Evolutionary conservation across 306 rosid genomes (phyloP).

Genomic region (Rosa chinensis): DNA sequence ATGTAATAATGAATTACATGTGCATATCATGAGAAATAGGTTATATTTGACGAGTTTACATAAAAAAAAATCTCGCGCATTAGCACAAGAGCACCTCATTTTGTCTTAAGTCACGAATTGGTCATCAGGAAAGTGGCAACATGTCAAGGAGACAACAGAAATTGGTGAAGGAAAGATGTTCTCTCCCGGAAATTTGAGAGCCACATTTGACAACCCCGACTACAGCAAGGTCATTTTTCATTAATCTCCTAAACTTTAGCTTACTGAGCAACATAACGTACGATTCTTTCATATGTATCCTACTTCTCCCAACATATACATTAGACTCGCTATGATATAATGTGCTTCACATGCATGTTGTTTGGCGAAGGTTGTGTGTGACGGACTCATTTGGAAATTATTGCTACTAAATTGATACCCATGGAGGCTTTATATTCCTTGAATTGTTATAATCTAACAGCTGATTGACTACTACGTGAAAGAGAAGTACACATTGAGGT

Average conservation of each 20-base stretch:
- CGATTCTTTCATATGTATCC: neutral
- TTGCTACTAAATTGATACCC: neutral
- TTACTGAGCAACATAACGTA: neutral
- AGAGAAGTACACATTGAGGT: slow-evolving; percentile 95
- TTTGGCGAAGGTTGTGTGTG: neutral
- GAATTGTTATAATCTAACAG: slow-evolving; percentile 40
- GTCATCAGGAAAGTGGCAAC: slow-evolving; percentile 88
- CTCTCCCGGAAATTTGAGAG: slow-evolving; percentile 99
- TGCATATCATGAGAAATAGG: neutral
- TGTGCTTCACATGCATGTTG: neutral
- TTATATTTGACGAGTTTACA: neutral
- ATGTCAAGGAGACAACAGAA: slow-evolving; percentile 93
- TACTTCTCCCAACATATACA: neutral
- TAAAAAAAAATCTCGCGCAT: neutral
- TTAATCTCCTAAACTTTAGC: neutral
- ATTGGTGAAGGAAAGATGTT: slow-evolving; percentile 93
- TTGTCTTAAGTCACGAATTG: slow-evolving; percentile 19
- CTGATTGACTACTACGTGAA: slow-evolving; percentile 75
- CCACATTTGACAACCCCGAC: slow-evolving; percentile 84
- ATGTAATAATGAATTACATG: no score
- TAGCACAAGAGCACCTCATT: neutral
- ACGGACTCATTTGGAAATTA: neutral
- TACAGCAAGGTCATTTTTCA: slow-evolving; percentile 62
- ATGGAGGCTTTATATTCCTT: slow-evolving; percentile 23
- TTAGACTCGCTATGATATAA: neutral